Evolutionary conservation across 169 alveolate species (phyloP), one percentile per base, ranked within the genome.

Genomic region (Cryptosporidium xiaoi): DNA sequence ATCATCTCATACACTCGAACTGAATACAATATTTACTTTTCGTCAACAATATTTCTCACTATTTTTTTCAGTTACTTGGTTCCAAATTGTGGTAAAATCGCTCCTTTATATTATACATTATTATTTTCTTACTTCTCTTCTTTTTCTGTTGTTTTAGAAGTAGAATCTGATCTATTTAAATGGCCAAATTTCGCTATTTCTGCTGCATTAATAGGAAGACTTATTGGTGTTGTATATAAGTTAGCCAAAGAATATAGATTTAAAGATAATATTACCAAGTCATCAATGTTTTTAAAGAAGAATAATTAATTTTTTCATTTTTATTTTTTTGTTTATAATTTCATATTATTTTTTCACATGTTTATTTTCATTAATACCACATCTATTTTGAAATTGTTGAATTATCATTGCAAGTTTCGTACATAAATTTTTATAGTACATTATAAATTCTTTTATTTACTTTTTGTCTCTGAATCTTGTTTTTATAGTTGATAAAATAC

Each of bases 171-270:
- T 3, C 1, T 24, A 16, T 6, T 34, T 2, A 20, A 29, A 18
- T 77, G 87, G 87, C 87, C 87, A 40, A 20, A 60, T 51, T 31
- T 62, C 20, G 7, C 18, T n/a, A 20, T 77, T 44, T 24, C 51
- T 27, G 87, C 77, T 44, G 71, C 87, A 15, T 31, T 44, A 18
- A 33, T 60, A 20, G 87, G 87, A 18, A 77, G 71, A 60, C 48
- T 77, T 27, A 20, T 77, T 20, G 87, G 87, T 0, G 46, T 62
- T 7, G 8, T 36, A 58, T 56, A 77, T 29, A 77, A 60, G 36
- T 36, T 36, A 4, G 24, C 40, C 24, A 46, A 40, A 13, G 50
- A 8, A 27, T 44, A 12, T 33, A 24, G 12, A 34, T 50, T 15
- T 40, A 64, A 27, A 18, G 1, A 2, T 13, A 67, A 48, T 29